phyloP scores from a whole-genome alignment of 176 grass and related monocot species.

The Lolium multiflorum region DNA sequence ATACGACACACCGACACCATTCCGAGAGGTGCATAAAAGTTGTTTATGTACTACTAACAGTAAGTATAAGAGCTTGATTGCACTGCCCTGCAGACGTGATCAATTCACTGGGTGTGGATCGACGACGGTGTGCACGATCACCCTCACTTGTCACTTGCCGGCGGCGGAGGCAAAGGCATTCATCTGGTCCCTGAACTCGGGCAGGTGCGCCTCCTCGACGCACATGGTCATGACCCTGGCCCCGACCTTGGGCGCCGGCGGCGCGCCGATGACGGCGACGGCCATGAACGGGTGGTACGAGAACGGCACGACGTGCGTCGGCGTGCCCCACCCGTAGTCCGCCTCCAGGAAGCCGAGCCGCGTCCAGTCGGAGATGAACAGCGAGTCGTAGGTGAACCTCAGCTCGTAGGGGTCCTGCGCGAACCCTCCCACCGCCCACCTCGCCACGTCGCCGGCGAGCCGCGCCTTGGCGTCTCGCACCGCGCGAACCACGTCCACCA shows the following conservation, averaged over 20 bases:
- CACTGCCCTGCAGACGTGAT: not conserved
- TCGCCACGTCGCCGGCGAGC: conserved; percentile 60
- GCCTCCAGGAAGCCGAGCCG: conserved; percentile 71
- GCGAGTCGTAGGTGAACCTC: conserved; percentile 64
- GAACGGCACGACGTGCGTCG: conserved; percentile 68
- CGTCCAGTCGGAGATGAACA: conserved; percentile 95
- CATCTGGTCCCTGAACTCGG: conserved; percentile 71
- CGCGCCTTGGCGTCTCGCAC: conserved; percentile 71
- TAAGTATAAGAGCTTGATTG: not conserved
- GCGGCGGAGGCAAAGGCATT: conserved; percentile 44
- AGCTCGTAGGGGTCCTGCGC: conserved; percentile 70
- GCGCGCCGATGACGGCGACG: conserved; percentile 75
- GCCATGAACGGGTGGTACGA: conserved; percentile 81
- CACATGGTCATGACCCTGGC: conserved; percentile 86
- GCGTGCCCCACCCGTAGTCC: conserved; percentile 84
- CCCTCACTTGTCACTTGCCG: not conserved
- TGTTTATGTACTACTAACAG: no score
- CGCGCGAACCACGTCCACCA: conserved; percentile 63
- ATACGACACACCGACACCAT: no score
- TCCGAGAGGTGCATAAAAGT: no score
- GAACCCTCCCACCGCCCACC: conserved; percentile 68
- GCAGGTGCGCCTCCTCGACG: conserved; percentile 75
- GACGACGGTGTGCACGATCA: not conserved
- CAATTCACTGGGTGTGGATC: not conserved
- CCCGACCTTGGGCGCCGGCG: conserved; percentile 62